phyloP scores from a whole-genome alignment of 148 eudicot species.

The Nepenthes mirabilis region DNA sequence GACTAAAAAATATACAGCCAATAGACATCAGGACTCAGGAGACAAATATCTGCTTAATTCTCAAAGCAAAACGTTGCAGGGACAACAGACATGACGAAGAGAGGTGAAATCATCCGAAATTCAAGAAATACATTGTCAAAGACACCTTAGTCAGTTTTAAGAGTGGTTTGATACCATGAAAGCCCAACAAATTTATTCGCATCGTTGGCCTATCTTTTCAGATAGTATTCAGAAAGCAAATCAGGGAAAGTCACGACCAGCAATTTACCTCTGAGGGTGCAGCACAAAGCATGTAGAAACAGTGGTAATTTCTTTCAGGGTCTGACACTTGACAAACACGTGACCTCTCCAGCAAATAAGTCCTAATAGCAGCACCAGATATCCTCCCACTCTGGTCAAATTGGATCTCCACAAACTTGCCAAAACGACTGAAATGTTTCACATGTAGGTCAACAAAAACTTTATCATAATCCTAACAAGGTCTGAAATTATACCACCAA shows the following conservation, averaged over 20 bases:
- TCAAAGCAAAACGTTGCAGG: too few relatives aligned
- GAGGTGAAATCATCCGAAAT: too few relatives aligned
- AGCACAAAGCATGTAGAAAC: conserved; percentile 99
- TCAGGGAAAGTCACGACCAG: not conserved
- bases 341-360: conserved; percentile 91
- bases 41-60: not conserved
- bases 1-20: too few relatives aligned
- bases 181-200: too few relatives aligned
- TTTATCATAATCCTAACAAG: not conserved
- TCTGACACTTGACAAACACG: conserved; percentile 98
- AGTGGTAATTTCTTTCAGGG: conserved; percentile 97
- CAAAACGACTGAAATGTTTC: conserved; percentile 74
- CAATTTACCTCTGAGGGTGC: conserved; percentile 75
- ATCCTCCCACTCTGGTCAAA: conserved; percentile 81
- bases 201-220: too few relatives aligned
- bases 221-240: not conserved
- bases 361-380: conserved; percentile 96
- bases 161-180: too few relatives aligned
- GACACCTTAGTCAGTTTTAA: too few relatives aligned
- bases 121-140: too few relatives aligned
- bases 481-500: not conserved
- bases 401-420: conserved; percentile 97
- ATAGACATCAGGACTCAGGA: too few relatives aligned
- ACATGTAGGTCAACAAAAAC: conserved; percentile 8
- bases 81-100: too few relatives aligned